These are phyloP conservation scores for Populus hybrid DNA, from an alignment of 441 rosid species.

Conservation along the genomic window DNA sequence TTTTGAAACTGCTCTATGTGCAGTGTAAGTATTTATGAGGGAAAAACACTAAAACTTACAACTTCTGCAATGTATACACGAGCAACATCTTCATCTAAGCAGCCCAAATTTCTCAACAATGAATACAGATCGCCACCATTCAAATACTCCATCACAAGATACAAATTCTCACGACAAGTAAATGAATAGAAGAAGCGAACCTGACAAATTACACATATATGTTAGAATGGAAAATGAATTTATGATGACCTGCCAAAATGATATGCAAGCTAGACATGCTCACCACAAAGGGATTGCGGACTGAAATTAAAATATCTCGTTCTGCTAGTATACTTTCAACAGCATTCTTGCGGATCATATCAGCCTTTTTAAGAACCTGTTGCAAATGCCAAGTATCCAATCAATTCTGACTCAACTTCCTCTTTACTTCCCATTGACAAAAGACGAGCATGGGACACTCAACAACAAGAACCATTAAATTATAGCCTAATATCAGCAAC, in stretches of 20 bases:
- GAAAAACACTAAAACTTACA: slow-evolving; percentile 43
- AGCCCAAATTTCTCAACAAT: slow-evolving; percentile 90
- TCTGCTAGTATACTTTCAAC: slow-evolving; percentile 99
- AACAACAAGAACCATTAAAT: background rate
- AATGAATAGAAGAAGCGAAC: slow-evolving; percentile 99
- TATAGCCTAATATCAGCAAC: background rate
- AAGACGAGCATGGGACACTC: background rate
- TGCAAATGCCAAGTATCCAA: slow-evolving; percentile 15
- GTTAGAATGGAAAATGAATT: slow-evolving; percentile 26
- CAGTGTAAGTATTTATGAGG: background rate
- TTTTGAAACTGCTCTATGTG: background rate
- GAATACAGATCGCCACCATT: slow-evolving; percentile 99
- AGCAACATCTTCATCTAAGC: slow-evolving; percentile 96
- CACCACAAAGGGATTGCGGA: slow-evolving; percentile 99
- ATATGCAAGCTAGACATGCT: slow-evolving; percentile 50
- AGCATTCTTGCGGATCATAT: slow-evolving; percentile 98
- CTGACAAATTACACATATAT: slow-evolving; percentile 42
- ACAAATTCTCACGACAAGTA: slow-evolving; percentile 96
- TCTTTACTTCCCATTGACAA: background rate
- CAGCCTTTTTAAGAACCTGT: slow-evolving; percentile 97
- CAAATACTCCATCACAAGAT: slow-evolving; percentile 99
- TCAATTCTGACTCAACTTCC: slow-evolving; percentile 10
- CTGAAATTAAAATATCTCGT: slow-evolving; percentile 96
- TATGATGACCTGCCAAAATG: slow-evolving; percentile 20
- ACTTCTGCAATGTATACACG: slow-evolving; percentile 99